Base-by-base conservation (phyloP, 495 filamentous ascomycete species). In the Xylaria palmicola region DNA sequence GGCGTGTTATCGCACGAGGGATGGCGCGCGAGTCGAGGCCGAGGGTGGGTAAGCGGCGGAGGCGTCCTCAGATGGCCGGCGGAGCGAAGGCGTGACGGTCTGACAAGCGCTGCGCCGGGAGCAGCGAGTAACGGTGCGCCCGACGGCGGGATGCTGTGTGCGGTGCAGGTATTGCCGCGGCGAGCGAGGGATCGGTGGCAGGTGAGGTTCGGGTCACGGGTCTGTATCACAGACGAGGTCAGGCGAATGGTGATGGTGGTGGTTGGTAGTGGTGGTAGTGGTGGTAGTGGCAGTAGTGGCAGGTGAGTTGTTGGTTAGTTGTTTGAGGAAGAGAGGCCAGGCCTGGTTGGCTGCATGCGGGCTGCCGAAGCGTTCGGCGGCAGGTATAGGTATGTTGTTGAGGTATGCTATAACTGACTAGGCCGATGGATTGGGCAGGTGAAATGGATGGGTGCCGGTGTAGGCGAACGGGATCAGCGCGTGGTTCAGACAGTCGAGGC, bases 391-490 rank as follows among this genome's bases (percentile, higher is more conserved):
- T 1, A 17, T 45, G 10, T 2, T 2, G 43, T 41, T 22, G 20
- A 37, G 36, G 30, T 34, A 15, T 32, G 51, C 4, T 40, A 22
- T 34, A 32, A 56, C 36, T 37, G 29, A 40, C 27, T 15, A 39
- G 20, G 24, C 30, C 15, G 24, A 9, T 36, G 20, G 32, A 32
- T 36, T 52, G 32, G 50, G 19, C 39, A 6, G 45, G 48, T 34
- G 48, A 32, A 51, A 27, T 22, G 52, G 3, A 24, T 55, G 52
- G n/a, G 54, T 47, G 54, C 54, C 54, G 54, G 54, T 47, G 54
- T 41, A 44, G 54, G 54, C 54, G 48, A 19, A 56, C 53, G 57
- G 57, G 57, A 60, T 60, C 57, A 60, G 57, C 57, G 57, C 57
- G 57, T 60, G 57, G 57, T 60, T 52, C 34, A 41, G 37, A 41